Conservation (phyloP, 129 eudicot genomes). For the Scalesia atractyloides region DNA sequence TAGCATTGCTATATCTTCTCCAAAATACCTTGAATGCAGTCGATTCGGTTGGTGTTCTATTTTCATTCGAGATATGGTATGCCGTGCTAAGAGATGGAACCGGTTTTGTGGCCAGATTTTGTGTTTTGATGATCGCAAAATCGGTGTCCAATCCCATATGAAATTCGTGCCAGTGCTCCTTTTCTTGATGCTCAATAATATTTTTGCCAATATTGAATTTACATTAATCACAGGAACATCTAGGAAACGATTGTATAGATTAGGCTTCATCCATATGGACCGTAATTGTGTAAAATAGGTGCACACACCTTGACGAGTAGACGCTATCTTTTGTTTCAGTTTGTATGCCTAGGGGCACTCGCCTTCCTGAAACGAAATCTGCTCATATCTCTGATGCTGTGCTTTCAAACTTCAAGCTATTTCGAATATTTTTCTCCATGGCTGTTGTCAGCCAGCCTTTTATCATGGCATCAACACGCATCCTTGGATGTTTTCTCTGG, state of each 20-base stretch:
- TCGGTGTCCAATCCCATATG: neutral
- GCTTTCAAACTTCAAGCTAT: neutral
- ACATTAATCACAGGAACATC: neutral
- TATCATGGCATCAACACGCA: slow-evolving; percentile 12
- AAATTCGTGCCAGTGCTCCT: neutral
- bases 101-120: neutral
- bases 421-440: neutral
- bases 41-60: too few species aligned
- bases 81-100: neutral
- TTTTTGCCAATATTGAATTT: neutral
- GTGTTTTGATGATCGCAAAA: neutral
- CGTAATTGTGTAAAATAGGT: neutral
- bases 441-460: neutral
- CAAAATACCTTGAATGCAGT: too few species aligned
- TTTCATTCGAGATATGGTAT: neutral
- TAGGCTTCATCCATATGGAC: neutral
- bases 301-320: neutral
- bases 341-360: slow-evolving; percentile 6
- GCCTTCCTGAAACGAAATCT: neutral
- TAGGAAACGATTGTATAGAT: neutral
- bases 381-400: neutral
- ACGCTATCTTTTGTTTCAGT: slow-evolving; percentile 1
- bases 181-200: neutral
- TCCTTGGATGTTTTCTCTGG: neutral
- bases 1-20: too few species aligned